Evolutionary conservation across 2,329 filamentous ascomycete genomes (phyloP), one percentile per base, ranked within the genome.

Genomic region (Curvularia sp.): DNA sequence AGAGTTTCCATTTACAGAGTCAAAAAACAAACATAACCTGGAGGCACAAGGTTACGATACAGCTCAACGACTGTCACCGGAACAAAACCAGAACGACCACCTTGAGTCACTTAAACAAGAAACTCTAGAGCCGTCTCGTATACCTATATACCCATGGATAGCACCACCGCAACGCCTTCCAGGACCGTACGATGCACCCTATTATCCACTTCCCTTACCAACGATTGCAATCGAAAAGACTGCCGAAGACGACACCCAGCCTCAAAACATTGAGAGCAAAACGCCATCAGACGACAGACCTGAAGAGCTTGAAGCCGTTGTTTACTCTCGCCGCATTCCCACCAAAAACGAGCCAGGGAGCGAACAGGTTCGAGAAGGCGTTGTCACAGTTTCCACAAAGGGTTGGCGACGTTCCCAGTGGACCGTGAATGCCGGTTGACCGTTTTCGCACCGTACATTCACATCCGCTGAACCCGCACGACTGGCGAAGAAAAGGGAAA

Each of bases 401-500:
- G 72, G 73, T 46, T 75, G 74, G 74, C 65, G 72, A 45, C 69
- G 74, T 18, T 74, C 73, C 27, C 69, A 75, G 52, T 77, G 74
- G 74, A 72, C 69, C 3, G 69, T 76, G 5, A 55, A 63, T 25
- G 68, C 70, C 46, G 66, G 65, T 25, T 75, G 73, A 76, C 13
- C 19, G 48, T 2, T 25, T 23, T 28, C 30, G 5, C 34, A 36
- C 34, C 15, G 18, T 9, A n/a, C 34, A 36, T 36, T 36, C 34
- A 13, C 34, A 18, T 36, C 34, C 34, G 5, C 34, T 27, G 25
- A 27, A 27, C 25, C 7, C 25, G 7, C 25, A 27, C 25, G 4
- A 4, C 25, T 7, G 4, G 15, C 28, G 25, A 36, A 34, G 25
- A 23, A 51, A 34, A n/a, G 25, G 23, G 23, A 36, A 2, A n/a